Conservation (phyloP, 345 rosid genomes). For the Populus euphratica region DNA sequence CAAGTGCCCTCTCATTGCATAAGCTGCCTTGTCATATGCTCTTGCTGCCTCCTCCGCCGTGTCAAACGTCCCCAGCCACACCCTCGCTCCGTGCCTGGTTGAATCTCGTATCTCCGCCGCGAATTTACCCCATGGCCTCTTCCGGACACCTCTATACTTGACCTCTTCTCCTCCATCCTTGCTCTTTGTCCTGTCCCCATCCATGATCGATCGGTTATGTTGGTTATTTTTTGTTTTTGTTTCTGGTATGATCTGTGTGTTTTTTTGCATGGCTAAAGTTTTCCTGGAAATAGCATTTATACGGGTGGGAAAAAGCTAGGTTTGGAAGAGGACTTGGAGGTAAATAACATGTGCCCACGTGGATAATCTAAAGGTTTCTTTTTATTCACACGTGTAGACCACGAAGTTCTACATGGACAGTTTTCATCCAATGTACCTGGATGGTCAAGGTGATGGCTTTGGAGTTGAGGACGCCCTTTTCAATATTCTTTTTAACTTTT, state of each 20-base stretch:
- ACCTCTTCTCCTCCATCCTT: conserved; percentile 29
- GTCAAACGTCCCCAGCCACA: conserved; percentile 88
- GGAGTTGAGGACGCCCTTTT: background rate
- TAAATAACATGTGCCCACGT: conserved; percentile 4
- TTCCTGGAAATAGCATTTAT: conserved; percentile 10
- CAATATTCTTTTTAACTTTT: background rate
- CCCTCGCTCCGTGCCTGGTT: conserved; percentile 61
- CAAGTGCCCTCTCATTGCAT: conserved; percentile 73
- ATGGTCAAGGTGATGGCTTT: conserved; percentile 54
- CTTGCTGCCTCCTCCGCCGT: conserved; percentile 89
- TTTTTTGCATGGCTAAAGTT: conserved; percentile 30
- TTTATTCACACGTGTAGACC: too few relatives aligned
- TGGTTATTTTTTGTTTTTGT: background rate
- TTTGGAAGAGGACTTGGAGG: background rate
- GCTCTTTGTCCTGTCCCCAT: conserved; percentile 14
- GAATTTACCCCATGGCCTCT: conserved; percentile 88
- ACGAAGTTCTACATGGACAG: background rate
- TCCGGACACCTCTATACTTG: conserved; percentile 65
- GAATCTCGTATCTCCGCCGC: conserved; percentile 93
- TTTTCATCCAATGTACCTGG: conserved; percentile 45
- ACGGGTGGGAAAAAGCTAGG: conserved; percentile 4
- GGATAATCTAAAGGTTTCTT: conserved; percentile 8
- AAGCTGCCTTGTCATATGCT: conserved; percentile 84
- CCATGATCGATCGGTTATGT: conserved; percentile 10
- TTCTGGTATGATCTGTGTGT: too few relatives aligned